A percentile compares a stretch with the other conserved stretches of the same genome.
Evolutionary conservation across 371 early-diverging fungal genomes (phyloP).

Genomic region (Zychaea mexicana): DNA sequence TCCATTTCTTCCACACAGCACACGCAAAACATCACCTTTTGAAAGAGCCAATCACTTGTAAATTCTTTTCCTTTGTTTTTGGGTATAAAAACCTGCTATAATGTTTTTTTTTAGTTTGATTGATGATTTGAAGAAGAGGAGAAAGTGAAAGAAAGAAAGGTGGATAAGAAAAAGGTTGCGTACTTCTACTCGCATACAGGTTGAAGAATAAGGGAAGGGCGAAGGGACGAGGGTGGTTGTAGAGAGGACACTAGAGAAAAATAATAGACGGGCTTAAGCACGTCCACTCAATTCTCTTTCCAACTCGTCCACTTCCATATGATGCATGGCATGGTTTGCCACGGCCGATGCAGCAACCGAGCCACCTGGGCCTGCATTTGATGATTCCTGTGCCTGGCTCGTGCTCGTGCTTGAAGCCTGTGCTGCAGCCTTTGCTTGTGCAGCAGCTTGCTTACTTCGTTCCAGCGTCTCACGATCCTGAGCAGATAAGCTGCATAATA

Average conservation of each 20-base stretch:
- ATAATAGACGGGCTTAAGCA: constrained; percentile 16
- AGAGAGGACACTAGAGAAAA: background rate
- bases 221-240: background rate
- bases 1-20: no score
- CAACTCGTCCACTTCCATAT: constrained; percentile 63
- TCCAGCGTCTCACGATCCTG: constrained; percentile 53
- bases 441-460: constrained; percentile 43
- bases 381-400: constrained; percentile 15
- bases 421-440: constrained; percentile 27
- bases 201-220: background rate
- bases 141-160: background rate
- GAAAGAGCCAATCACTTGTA: background rate
- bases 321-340: constrained; percentile 20
- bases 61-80: background rate
- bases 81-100: constrained; percentile 3
- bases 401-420: constrained; percentile 4
- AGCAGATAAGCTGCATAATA: constrained; percentile 38
- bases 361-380: constrained; percentile 24
- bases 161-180: constrained; percentile 2
- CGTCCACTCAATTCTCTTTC: constrained; percentile 63
- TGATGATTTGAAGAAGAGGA: background rate
- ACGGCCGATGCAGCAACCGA: constrained; percentile 29
- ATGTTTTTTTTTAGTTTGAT: constrained; percentile 1
- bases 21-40: background rate
- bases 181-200: constrained; percentile 4